Base-by-base conservation (phyloP, 768 basidiomycete genomes). In the Leccinum boreale region DNA sequence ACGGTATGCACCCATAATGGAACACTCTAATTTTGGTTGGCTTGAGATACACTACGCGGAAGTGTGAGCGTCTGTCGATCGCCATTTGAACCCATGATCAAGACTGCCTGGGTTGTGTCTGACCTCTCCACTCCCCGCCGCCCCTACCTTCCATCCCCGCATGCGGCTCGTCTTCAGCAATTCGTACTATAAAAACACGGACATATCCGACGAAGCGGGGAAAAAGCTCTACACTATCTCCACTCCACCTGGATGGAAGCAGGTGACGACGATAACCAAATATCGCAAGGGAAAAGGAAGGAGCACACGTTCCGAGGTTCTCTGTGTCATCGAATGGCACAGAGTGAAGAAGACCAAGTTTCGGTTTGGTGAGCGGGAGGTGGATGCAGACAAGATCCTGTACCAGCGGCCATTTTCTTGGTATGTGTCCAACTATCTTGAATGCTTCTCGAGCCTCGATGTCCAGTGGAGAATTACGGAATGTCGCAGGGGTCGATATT, bases 291-390 rank as follows among this genome's bases (percentile, higher is more conserved):
- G 53, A 24, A 47, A 28, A 12, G 17, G 1, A 21, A 24, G 50
- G 7, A 55, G 14, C 9, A 39, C 45, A 36, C 14, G 8, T 2
- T 33, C 57, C 26, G 62, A 63, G 5, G 58, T 58, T 6, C 54
- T 75, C 14, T 73, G 67, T 5, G 60, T 66, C 46, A 70, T 76
- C 17, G 67, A 74, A 44, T 73, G 71, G 67, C 65, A 66, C 11
- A 49, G 52, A 4, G 12, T 71, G 19, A 62, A 61, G 50, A 64
- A 70, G 9, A 66, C 71, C 7, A 61, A 61, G 14, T 61, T 77
- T 14, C 59, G 54, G 8, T 72, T 71, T 36, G 65, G 62, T 2
- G 63, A 62, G 8, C 52, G 62, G 14, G 70, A 70, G 42, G 45
- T 68, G 2, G 28, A 63, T 23, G 61, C 66, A 17, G 58, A 58